Conservation (phyloP, 2,329 filamentous ascomycete species). For the Trichoderma sp. region DNA sequence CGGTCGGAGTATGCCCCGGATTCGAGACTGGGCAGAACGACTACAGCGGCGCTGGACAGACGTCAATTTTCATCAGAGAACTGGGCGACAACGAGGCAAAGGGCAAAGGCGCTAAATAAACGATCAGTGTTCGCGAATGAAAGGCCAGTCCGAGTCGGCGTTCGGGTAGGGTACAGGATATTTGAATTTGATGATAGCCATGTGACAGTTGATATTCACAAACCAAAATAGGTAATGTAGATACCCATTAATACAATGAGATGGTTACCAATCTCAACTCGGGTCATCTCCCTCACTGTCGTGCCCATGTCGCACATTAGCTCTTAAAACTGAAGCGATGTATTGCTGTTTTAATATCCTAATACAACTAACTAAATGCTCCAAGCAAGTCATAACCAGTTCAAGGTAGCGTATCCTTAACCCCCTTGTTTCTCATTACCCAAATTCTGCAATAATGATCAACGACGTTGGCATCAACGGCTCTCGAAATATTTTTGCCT, state of each 20-base stretch:
- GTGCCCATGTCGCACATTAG: background rate
- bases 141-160: conserved; percentile 31
- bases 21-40: conserved; percentile 87
- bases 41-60: conserved; percentile 66
- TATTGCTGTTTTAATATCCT: background rate
- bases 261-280: conserved; percentile 17
- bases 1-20: conserved; percentile 77
- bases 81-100: conserved; percentile 85
- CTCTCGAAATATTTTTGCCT: background rate
- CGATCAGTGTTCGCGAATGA: conserved; percentile 9
- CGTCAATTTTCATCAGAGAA: conserved; percentile 78
- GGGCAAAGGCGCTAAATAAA: conserved; percentile 71
- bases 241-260: conserved; percentile 32
- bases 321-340: background rate
- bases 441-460: background rate
- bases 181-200: conserved; percentile 28
- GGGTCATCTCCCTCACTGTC: background rate
- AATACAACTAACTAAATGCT: background rate
- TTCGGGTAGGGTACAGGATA: conserved; percentile 30
- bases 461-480: background rate
- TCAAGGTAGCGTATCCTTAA: background rate
- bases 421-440: background rate
- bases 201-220: conserved; percentile 13
- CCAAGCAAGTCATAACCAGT: background rate
- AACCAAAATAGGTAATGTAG: conserved; percentile 28